These are phyloP conservation scores for Neofusicoccum laricinum DNA, from an alignment of 2,329 filamentous ascomycete genomes.

Conservation along the genomic window DNA sequence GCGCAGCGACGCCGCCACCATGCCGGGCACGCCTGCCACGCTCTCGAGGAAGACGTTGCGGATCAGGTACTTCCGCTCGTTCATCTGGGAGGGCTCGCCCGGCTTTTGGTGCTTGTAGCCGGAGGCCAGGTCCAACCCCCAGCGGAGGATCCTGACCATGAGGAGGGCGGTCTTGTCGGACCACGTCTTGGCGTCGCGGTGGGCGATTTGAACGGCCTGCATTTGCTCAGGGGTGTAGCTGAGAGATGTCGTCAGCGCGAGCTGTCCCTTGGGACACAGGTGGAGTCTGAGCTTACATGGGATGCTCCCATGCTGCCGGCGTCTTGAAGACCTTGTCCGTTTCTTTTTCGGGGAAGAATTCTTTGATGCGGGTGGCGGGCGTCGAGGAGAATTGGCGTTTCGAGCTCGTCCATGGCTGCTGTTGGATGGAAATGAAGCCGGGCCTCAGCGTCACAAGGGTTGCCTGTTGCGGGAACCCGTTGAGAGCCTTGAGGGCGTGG, in stretches of 20 bases:
- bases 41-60: constrained; percentile 92
- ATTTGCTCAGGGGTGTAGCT: constrained; percentile 79
- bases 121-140: constrained; percentile 77
- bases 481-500: constrained; percentile 24
- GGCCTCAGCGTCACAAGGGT: constrained; percentile 21
- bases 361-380: constrained; percentile 33
- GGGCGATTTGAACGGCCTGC: constrained; percentile 68
- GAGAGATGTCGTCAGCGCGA: not conserved
- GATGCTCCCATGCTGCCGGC: constrained; percentile 49
- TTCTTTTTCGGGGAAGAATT: constrained; percentile 47
- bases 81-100: constrained; percentile 65
- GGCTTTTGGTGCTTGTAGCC: constrained; percentile 71
- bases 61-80: constrained; percentile 83
- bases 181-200: constrained; percentile 68
- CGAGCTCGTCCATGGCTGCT: constrained; percentile 22
- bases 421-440: constrained; percentile 23
- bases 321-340: constrained; percentile 45
- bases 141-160: constrained; percentile 72
- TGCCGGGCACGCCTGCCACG: constrained; percentile 91
- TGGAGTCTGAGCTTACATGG: constrained; percentile 32
- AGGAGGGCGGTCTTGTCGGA: constrained; percentile 78
- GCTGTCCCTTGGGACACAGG: not conserved
- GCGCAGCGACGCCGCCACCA: constrained; percentile 92
- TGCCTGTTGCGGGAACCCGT: constrained; percentile 19
- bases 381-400: constrained; percentile 43